Conservation (phyloP, 305 asterid genomes). For the Fraxinus dipetala region DNA sequence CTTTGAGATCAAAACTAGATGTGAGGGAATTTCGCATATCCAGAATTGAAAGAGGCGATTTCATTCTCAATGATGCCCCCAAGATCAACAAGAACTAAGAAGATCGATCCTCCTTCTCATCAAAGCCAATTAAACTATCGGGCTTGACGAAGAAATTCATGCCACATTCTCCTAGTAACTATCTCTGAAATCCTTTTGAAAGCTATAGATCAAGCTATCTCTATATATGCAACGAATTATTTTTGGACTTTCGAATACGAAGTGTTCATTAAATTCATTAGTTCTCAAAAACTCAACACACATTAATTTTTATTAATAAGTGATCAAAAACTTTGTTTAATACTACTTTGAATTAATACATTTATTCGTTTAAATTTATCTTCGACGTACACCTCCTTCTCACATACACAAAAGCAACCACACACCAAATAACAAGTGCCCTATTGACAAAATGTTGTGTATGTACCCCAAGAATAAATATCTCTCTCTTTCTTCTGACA, state of each 20-base stretch:
- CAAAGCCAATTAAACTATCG: neutral
- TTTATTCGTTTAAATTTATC: neutral
- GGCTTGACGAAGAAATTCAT: neutral
- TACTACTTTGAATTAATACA: neutral
- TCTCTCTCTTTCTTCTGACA: constrained; percentile 9
- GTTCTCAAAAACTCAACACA: neutral
- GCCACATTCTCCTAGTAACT: neutral
- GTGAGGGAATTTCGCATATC: neutral
- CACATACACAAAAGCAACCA: neutral
- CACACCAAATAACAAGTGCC: constrained; percentile 20
- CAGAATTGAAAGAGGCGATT: no score
- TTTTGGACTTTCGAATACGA: no score
- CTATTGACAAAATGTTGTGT: constrained; percentile 31
- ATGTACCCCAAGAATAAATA: constrained; percentile 28
- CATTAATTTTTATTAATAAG: neutral
- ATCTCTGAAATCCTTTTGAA: neutral
- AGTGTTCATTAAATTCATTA: neutral
- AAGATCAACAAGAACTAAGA: neutral
- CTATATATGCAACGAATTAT: neutral
- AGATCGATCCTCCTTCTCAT: neutral
- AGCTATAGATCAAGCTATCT: neutral
- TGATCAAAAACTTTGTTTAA: neutral
- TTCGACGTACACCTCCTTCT: neutral
- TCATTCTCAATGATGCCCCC: neutral
- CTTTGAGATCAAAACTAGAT: neutral